Base-by-base conservation (phyloP, 2,329 filamentous ascomycete genomes). In the Epichloe sibirici region DNA sequence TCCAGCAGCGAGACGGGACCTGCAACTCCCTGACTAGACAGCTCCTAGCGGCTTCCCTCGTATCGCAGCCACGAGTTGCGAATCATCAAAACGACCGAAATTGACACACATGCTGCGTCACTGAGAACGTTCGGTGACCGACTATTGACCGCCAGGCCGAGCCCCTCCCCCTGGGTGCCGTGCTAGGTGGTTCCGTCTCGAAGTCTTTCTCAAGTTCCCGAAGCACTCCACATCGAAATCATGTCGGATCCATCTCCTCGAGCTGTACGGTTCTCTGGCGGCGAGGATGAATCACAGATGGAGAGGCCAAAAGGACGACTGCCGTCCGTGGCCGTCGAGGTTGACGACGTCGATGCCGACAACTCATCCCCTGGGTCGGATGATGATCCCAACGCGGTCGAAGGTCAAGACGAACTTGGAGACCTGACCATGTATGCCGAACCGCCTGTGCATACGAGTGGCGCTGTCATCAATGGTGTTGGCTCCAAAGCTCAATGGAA, bases 181-280 rank as follows among this genome's bases (percentile, higher is more conserved):
- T 40, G 49, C 49, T 46, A 46, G 43, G 49, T 51, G 43, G 39
- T 48, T 46, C 13, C 34, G 21, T 40, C 42, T 35, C 35, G 42
- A 43, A 48, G 45, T 25, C 49, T 45, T 49, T 34, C 39, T 48
- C 35, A 28, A 38, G 31, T n/a, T n/a, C 31, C 23, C 37, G 38
- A 48, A 23, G 42, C 47, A 39, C 23, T 34, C 44, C 12, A 49
- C 21, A 34, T 31, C 37, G 51, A 48, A 46, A 59, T 51, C 50
- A 69, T 69, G 61, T 64, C 71, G 60, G 77, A 82, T 57, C 65
- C 72, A 38, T 77, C 77, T 11, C 75, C 78, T 49, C 74, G 78
- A 59, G 71, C 73, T 56, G 76, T 82, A 57, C 75, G 78, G 57
- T 82, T 82, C 61, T 75, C 75, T 45, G 71, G 73, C 55, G 65